phyloP scores from a whole-genome alignment of 176 grass and related monocot genomes.

The Dactylis glomerata region DNA sequence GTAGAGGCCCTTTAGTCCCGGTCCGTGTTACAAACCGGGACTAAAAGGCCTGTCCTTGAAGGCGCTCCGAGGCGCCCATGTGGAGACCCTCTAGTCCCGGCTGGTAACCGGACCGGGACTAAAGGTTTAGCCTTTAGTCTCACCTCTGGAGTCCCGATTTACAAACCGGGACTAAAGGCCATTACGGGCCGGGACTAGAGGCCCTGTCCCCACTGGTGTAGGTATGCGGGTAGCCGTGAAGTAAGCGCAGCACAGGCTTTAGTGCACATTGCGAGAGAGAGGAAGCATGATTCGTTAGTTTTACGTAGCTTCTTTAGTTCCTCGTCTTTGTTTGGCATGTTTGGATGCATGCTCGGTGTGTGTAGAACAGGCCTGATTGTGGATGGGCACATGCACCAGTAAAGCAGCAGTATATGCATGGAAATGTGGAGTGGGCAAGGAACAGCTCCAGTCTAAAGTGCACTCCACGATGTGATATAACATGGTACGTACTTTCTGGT shows the following conservation, averaged over 20 bases:
- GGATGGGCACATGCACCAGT: constrained; percentile 26
- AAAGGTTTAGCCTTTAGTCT: too few relatives aligned
- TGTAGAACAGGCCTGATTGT: neutral
- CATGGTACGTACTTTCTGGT: constrained; percentile 22
- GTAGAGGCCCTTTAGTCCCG: too few relatives aligned
- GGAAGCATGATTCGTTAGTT: constrained; percentile 25
- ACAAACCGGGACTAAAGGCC: too few relatives aligned
- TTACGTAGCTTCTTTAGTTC: constrained; percentile 29
- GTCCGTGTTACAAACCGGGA: too few relatives aligned
- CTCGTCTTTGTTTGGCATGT: constrained; percentile 14
- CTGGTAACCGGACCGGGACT: too few relatives aligned
- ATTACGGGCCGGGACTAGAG: too few relatives aligned
- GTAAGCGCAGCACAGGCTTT: constrained; percentile 29
- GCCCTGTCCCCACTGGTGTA: too few relatives aligned
- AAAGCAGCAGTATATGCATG: constrained; percentile 29
- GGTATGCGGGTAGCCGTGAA: constrained; percentile 33
- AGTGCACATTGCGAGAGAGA: constrained; percentile 23
- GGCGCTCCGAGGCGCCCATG: too few relatives aligned
- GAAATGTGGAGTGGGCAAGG: constrained; percentile 20
- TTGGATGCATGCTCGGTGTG: constrained; percentile 14
- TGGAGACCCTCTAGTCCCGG: too few relatives aligned
- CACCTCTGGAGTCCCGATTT: too few relatives aligned
- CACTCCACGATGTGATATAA: constrained; percentile 36
- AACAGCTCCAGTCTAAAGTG: constrained; percentile 34
- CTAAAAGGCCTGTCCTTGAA: too few relatives aligned